A percentile compares a stretch with the other conserved stretches of the same genome.
phyloP scores from a whole-genome alignment of 768 basidiomycete genomes.

The Mycena galopus region DNA sequence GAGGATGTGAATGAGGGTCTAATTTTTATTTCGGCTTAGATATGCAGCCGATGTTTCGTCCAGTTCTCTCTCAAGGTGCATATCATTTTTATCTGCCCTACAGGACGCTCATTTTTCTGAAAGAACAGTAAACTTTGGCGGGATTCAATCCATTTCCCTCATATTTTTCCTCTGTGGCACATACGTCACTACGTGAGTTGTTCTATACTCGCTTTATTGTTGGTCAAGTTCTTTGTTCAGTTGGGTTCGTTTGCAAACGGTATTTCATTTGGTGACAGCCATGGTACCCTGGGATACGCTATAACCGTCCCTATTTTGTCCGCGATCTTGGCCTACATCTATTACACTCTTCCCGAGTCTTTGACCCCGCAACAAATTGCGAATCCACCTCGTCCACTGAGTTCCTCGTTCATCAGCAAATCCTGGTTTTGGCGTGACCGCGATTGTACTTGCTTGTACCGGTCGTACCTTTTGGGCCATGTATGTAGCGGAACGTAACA shows the following conservation, averaged over 20 bases:
- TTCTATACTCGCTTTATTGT: background rate
- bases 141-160: slow-evolving; percentile 4
- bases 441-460: too few relatives aligned
- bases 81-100: background rate
- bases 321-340: slow-evolving; percentile 7
- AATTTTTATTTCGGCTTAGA: background rate
- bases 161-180: slow-evolving; percentile 10
- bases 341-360: slow-evolving; percentile 24
- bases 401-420: too few relatives aligned
- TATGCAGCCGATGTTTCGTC: slow-evolving; percentile 22
- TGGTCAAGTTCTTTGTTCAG: background rate
- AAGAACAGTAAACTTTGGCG: slow-evolving; percentile 15
- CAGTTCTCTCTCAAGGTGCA: slow-evolving; percentile 7
- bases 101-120: background rate
- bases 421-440: too few relatives aligned
- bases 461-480: too few relatives aligned
- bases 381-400: background rate
- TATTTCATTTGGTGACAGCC: background rate
- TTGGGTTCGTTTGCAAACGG: background rate
- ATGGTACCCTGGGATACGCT: background rate
- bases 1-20: background rate
- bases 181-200: background rate
- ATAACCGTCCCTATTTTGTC: background rate
- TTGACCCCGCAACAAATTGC: background rate
- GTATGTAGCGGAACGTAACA: too few relatives aligned